Conservation (phyloP, 495 filamentous ascomycete species). For the Cercophora sp. region DNA sequence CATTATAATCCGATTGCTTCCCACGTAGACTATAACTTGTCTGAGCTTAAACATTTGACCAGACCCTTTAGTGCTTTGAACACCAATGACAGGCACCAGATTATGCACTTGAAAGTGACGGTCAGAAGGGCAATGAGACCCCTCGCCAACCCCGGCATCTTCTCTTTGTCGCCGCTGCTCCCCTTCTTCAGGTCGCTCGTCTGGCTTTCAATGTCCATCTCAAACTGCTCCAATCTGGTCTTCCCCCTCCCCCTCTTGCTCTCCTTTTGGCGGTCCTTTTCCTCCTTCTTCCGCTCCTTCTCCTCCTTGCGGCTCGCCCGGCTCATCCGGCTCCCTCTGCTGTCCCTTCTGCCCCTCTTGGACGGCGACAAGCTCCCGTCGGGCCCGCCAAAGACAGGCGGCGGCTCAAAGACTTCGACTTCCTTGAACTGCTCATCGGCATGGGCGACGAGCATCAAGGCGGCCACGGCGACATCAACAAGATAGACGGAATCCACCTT, state of each 20-base stretch:
- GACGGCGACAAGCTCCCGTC: constrained; percentile 11
- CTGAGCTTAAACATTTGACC: constrained; percentile 36
- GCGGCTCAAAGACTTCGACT: constrained; percentile 51
- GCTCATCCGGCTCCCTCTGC: constrained; percentile 25
- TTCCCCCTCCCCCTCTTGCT: constrained; percentile 24
- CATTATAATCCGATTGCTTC: background rate
- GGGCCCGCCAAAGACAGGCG: constrained; percentile 33
- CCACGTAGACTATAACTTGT: constrained; percentile 26
- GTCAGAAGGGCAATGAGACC: constrained; percentile 37
- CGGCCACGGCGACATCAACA: constrained; percentile 68
- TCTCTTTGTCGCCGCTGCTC: constrained; percentile 32
- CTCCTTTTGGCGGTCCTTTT: constrained; percentile 18
- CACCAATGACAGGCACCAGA: constrained; percentile 43
- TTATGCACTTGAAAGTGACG: constrained; percentile 41
- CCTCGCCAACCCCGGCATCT: constrained; percentile 37
- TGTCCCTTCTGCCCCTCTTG: constrained; percentile 13
- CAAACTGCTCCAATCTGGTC: constrained; percentile 47
- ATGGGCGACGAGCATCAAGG: constrained; percentile 65
- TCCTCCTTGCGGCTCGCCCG: constrained; percentile 16
- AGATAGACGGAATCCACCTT: constrained; percentile 62
- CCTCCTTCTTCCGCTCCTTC: constrained; percentile 15
- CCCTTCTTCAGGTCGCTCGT: constrained; percentile 37
- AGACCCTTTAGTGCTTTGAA: constrained; percentile 41
- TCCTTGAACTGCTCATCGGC: constrained; percentile 49
- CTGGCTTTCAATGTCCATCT: constrained; percentile 56